Evolutionary conservation across 306 rosid species (phyloP).

Genomic region (Cucumis melo): DNA sequence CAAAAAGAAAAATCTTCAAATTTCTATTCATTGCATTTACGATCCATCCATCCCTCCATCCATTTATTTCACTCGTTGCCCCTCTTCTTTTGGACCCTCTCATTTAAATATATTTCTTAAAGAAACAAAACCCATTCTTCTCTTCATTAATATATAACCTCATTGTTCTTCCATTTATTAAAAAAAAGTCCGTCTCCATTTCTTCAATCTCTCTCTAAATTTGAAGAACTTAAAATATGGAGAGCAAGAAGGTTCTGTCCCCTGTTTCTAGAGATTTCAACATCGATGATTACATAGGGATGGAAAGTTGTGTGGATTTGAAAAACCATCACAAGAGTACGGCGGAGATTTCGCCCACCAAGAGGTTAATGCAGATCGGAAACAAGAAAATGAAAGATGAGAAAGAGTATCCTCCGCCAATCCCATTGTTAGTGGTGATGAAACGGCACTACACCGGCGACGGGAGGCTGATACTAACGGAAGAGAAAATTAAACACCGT

Average conservation of each 20-base stretch:
- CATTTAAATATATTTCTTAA: background rate
- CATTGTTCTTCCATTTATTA: background rate
- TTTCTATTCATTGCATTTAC: background rate
- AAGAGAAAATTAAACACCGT: constrained; percentile 44
- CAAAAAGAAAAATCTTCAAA: background rate
- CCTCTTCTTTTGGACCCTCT: background rate
- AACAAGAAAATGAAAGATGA: background rate
- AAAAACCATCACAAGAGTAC: background rate
- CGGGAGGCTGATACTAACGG: constrained; percentile 47
- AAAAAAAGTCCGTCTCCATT: background rate
- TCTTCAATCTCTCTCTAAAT: background rate
- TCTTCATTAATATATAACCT: background rate
- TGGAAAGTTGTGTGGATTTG: constrained; percentile 49
- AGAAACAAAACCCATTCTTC: background rate
- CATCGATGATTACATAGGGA: constrained; percentile 35
- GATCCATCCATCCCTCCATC: background rate
- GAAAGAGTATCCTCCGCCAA: constrained; percentile 46
- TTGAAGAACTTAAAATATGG: background rate
- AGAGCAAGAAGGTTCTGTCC: background rate
- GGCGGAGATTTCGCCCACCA: background rate
- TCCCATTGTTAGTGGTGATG: constrained; percentile 42
- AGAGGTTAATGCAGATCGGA: background rate
- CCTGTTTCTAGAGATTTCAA: background rate
- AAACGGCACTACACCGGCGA: constrained; percentile 45
- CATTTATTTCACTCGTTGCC: background rate